Evolutionary conservation across 2,329 filamentous ascomycete species (phyloP).

Genomic region (Calonectria naviculata): DNA sequence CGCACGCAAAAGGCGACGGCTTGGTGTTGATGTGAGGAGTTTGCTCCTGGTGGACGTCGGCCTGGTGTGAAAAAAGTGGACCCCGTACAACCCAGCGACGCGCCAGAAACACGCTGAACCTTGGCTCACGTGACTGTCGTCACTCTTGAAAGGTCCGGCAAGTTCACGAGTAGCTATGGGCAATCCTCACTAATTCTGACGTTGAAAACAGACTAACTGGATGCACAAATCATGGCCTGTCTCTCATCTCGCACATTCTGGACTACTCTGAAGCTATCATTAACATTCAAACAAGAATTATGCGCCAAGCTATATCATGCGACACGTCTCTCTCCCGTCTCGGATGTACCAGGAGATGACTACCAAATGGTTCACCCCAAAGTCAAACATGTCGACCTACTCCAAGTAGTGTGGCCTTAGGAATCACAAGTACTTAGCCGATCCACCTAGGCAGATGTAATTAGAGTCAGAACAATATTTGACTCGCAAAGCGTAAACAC

Average conservation of each 20-base stretch:
- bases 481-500: slow-evolving; percentile 30
- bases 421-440: slow-evolving; percentile 2
- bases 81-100: slow-evolving; percentile 21
- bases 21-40: slow-evolving; percentile 36
- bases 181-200: neutral
- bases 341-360: neutral
- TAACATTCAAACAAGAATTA: neutral
- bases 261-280: neutral
- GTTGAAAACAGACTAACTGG: neutral
- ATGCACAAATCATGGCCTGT: neutral
- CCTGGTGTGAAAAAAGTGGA: slow-evolving; percentile 38
- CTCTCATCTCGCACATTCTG: neutral
- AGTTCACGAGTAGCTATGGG: neutral
- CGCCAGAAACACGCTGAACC: slow-evolving; percentile 24
- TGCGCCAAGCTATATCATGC: neutral
- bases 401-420: neutral
- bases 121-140: slow-evolving; percentile 19
- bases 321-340: slow-evolving; percentile 8
- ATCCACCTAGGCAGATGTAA: slow-evolving; percentile 17
- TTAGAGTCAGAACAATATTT: slow-evolving; percentile 30
- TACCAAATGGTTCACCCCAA: neutral
- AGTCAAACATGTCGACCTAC: neutral
- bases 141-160: neutral
- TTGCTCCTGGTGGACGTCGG: slow-evolving; percentile 34
- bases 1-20: slow-evolving; percentile 27